Conservation (phyloP, 108 stramenopile genomes). For the Cyclostephanos tholiformis region DNA sequence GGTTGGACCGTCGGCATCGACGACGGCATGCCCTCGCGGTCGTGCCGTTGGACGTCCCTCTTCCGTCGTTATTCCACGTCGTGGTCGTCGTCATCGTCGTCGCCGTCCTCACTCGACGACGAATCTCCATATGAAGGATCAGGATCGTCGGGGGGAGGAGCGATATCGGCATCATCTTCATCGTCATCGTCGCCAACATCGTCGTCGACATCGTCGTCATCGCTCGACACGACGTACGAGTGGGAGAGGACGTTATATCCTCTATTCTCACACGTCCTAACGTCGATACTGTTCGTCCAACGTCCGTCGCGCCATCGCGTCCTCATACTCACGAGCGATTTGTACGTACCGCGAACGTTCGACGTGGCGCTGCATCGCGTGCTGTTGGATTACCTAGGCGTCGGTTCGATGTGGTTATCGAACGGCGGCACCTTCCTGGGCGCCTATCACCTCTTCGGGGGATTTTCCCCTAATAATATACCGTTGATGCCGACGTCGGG, state of each 20-base stretch:
- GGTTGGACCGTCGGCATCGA: conserved; percentile 26
- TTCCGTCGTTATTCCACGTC: conserved; percentile 35
- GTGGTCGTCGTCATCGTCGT: no score
- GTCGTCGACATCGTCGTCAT: neutral
- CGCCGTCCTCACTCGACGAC: no score
- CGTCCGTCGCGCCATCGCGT: conserved; percentile 48
- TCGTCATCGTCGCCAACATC: no score
- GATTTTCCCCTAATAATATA: neutral
- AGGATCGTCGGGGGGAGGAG: no score
- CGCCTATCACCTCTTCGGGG: conserved; percentile 31
- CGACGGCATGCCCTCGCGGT: conserved; percentile 32
- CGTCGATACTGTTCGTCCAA: conserved; percentile 40
- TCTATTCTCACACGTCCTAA: conserved; percentile 34
- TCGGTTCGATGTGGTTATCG: conserved; percentile 34
- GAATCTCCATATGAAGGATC: no score
- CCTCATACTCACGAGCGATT: conserved; percentile 27
- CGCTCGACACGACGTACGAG: conserved; percentile 26
- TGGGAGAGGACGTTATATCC: conserved; percentile 45
- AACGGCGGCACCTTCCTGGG: conserved; percentile 32
- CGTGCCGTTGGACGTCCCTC: conserved; percentile 28
- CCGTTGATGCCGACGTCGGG: neutral
- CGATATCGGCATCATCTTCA: no score
- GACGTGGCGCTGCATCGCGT: conserved; percentile 34
- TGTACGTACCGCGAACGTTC: conserved; percentile 25
- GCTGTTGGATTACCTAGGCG: conserved; percentile 27